phyloP scores from a whole-genome alignment of 2,329 filamentous ascomycete genomes.

The Exophiala sp. region DNA sequence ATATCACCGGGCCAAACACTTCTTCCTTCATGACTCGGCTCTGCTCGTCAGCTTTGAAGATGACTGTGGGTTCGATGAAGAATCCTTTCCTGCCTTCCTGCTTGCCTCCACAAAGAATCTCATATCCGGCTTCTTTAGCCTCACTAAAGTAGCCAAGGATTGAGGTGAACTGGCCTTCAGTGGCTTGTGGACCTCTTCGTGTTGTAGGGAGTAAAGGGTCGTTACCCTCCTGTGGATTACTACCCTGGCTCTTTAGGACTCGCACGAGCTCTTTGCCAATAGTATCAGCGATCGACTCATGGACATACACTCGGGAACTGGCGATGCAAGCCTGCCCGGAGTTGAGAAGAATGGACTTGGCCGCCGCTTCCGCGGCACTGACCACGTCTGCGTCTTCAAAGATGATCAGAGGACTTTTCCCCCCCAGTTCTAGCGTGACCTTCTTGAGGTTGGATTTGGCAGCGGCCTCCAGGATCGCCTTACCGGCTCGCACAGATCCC shows the following conservation, averaged over 20 bases:
- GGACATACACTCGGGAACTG: slow-evolving; percentile 56
- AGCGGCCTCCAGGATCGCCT: slow-evolving; percentile 32
- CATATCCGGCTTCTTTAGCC: slow-evolving; percentile 52
- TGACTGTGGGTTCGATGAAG: slow-evolving; percentile 58
- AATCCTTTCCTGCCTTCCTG: slow-evolving; percentile 49
- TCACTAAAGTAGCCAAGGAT: slow-evolving; percentile 57
- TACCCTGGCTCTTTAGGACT: slow-evolving; percentile 32
- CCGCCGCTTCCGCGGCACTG: too few relatives aligned
- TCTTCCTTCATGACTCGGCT: slow-evolving; percentile 57
- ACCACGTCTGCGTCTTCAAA: too few relatives aligned
- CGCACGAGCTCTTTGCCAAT: slow-evolving; percentile 50
- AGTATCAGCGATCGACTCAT: slow-evolving; percentile 50
- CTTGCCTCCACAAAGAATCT: slow-evolving; percentile 50
- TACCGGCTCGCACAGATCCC: slow-evolving; percentile 32
- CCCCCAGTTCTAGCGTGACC: slow-evolving; percentile 37
- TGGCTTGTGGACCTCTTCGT: slow-evolving; percentile 65
- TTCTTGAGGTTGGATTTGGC: slow-evolving; percentile 37
- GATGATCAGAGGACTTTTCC: too few relatives aligned
- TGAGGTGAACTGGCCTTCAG: slow-evolving; percentile 62
- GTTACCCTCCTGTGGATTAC: slow-evolving; percentile 32
- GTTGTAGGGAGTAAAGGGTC: slow-evolving; percentile 46
- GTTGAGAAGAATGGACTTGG: slow-evolving; percentile 33
- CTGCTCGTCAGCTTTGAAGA: slow-evolving; percentile 55
- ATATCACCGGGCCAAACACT: slow-evolving; percentile 63
- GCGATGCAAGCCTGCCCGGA: too few relatives aligned